Percentiles rank a stretch among this genome's conserved stretches.
Conservation (phyloP, 306 rosid genomes). For the Acmispon strigosus region DNA sequence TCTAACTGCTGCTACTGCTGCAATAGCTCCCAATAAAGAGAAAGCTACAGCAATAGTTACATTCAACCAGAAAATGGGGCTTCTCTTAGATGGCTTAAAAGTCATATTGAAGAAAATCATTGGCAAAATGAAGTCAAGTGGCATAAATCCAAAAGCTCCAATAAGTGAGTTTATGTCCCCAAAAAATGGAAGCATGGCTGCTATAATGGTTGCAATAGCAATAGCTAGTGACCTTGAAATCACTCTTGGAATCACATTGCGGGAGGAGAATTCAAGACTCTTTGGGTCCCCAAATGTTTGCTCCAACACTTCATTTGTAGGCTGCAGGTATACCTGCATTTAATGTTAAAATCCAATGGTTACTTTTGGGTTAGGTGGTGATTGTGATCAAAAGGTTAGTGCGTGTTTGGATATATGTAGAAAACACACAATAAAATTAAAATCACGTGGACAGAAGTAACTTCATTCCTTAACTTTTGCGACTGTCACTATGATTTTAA, state of each 20-base stretch:
- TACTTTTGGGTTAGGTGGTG: not conserved
- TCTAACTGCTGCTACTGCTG: constrained; percentile 65
- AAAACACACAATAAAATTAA: too few species aligned
- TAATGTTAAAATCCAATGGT: not conserved
- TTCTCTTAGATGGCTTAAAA: constrained; percentile 59
- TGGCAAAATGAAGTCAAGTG: constrained; percentile 77
- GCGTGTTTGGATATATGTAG: too few species aligned
- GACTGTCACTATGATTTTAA: too few species aligned
- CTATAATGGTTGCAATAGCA: constrained; percentile 37
- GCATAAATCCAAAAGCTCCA: constrained; percentile 83
- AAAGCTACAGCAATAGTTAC: constrained; percentile 41
- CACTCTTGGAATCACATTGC: constrained; percentile 60
- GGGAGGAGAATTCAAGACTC: constrained; percentile 38
- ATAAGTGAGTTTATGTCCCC: constrained; percentile 66
- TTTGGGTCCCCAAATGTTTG: constrained; percentile 45
- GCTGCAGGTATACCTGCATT: constrained; percentile 67
- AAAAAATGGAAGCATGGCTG: constrained; percentile 87
- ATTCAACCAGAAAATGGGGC: constrained; percentile 53
- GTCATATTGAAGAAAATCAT: constrained; percentile 60
- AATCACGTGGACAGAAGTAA: too few species aligned
- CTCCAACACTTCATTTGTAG: constrained; percentile 68
- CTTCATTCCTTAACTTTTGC: too few species aligned
- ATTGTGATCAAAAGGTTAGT: too few species aligned
- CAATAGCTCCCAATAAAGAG: constrained; percentile 48
- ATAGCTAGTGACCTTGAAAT: constrained; percentile 46